A percentile compares a stretch with the other conserved stretches of the same genome.
Conservation (phyloP, 2,329 filamentous ascomycete genomes). For the Acephala macrosclerotiorum region DNA sequence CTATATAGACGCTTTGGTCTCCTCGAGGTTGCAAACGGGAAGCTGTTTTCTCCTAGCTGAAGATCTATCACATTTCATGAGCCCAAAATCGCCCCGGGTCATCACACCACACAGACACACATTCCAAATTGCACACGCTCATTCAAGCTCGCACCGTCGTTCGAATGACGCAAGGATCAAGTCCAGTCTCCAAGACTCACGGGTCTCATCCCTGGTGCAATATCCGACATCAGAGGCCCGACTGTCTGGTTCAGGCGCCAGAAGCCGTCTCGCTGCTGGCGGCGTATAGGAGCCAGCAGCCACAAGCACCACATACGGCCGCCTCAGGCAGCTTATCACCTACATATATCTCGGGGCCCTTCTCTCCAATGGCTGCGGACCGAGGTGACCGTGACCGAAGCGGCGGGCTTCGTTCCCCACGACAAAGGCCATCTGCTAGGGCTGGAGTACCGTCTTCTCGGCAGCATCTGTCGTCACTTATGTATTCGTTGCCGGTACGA, state of each 20-base stretch:
- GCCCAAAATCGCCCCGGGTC: neutral
- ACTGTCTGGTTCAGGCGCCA: neutral
- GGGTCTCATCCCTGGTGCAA: neutral
- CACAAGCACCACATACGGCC: neutral
- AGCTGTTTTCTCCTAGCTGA: neutral
- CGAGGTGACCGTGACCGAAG: too few species aligned
- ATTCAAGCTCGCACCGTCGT: neutral
- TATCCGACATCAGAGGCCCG: neutral
- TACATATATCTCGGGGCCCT: neutral
- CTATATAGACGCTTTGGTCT: constrained; percentile 1
- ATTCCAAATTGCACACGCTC: neutral
- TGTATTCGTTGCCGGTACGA: constrained; percentile 42
- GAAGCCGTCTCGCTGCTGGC: neutral
- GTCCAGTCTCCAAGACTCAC: neutral
- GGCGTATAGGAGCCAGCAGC: too few species aligned
- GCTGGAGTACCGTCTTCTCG: constrained; percentile 36
- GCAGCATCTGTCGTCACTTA: constrained; percentile 37
- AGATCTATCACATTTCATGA: constrained; percentile 9
- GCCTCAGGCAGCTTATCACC: neutral
- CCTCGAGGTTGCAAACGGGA: neutral
- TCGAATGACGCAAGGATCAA: constrained; percentile 3
- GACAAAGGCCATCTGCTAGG: constrained; percentile 36
- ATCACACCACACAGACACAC: constrained; percentile 8
- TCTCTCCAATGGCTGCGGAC: constrained; percentile 8
- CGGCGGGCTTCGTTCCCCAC: constrained; percentile 4